Conservation (phyloP, 164 flowering plant species). For the Magnolia kwangsiensis region DNA sequence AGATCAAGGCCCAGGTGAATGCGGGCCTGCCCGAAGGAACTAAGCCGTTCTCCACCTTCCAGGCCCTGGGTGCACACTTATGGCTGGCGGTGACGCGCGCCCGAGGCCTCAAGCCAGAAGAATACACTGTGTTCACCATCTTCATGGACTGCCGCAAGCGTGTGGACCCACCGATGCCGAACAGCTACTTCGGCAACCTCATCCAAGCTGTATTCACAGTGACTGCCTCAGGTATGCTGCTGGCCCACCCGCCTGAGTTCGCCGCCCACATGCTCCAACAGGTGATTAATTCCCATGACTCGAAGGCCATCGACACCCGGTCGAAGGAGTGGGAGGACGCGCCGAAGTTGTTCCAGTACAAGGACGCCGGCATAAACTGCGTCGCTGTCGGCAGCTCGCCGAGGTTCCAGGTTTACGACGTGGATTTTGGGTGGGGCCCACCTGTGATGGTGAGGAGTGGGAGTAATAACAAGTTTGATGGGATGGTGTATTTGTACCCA, state of each 20-base stretch:
- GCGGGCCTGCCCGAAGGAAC: constrained; percentile 24
- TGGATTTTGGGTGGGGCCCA: constrained; percentile 83
- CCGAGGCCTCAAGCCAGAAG: constrained; percentile 66
- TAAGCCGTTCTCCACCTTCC: constrained; percentile 77
- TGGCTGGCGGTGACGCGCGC: constrained; percentile 79
- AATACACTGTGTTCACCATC: constrained; percentile 72
- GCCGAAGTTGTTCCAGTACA: constrained; percentile 68
- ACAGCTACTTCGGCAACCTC: constrained; percentile 77
- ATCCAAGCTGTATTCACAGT: constrained; percentile 91
- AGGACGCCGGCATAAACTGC: constrained; percentile 87
- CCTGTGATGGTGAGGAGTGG: constrained; percentile 88
- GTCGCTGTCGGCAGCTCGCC: constrained; percentile 96
- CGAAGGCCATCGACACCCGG: constrained; percentile 54
- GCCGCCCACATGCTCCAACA: constrained; percentile 46
- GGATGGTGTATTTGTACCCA: constrained; percentile 86
- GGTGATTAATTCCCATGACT: constrained; percentile 57
- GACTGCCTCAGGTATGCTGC: constrained; percentile 57
- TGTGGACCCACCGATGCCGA: constrained; percentile 83
- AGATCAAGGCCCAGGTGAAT: constrained; percentile 64
- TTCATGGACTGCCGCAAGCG: constrained; percentile 85
- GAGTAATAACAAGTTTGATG: constrained; percentile 78
- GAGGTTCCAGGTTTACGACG: constrained; percentile 79
- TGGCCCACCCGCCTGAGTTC: constrained; percentile 43
- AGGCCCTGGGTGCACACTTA: constrained; percentile 63
- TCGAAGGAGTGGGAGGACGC: constrained; percentile 68